Percentiles rank a stretch among this genome's conserved stretches.
Conservation (phyloP, 2,329 filamentous ascomycete genomes). For the Huntiella omanensis region DNA sequence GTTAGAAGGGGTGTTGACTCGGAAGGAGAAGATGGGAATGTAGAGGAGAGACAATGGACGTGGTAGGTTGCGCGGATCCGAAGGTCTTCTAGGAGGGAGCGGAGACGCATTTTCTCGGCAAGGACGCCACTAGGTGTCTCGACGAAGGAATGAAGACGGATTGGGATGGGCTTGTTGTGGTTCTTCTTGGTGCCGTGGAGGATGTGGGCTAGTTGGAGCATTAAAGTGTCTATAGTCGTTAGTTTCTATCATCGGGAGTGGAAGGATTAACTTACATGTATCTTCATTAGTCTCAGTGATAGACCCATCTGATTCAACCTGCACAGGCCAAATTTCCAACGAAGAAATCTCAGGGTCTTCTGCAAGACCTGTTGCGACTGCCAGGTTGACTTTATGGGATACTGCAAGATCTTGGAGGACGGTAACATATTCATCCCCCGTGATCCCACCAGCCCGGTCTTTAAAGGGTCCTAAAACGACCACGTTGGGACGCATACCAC, state of each 20-base stretch:
- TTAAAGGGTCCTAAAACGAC: slow-evolving; percentile 67
- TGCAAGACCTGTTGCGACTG: slow-evolving; percentile 48
- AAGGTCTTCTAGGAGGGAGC: slow-evolving; percentile 57
- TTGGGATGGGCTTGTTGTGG: slow-evolving; percentile 54
- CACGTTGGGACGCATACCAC: slow-evolving; percentile 79
- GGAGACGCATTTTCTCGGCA: slow-evolving; percentile 56
- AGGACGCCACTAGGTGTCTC: slow-evolving; percentile 73
- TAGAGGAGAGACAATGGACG: slow-evolving; percentile 62
- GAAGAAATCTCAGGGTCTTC: slow-evolving; percentile 31
- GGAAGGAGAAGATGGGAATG: too few relatives aligned
- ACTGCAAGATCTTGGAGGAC: slow-evolving; percentile 67
- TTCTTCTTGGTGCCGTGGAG: slow-evolving; percentile 54
- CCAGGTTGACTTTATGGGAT: slow-evolving; percentile 64
- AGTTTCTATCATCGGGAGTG: neutral
- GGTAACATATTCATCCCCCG: slow-evolving; percentile 56
- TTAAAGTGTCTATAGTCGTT: slow-evolving; percentile 41
- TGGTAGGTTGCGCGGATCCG: slow-evolving; percentile 62
- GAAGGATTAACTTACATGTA: slow-evolving; percentile 44
- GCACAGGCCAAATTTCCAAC: slow-evolving; percentile 80
- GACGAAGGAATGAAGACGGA: slow-evolving; percentile 72
- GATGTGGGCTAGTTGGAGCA: slow-evolving; percentile 71
- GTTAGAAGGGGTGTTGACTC: too few relatives aligned
- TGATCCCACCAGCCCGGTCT: slow-evolving; percentile 46
- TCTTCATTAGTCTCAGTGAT: slow-evolving; percentile 70
- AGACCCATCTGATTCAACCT: slow-evolving; percentile 68